Percentiles rank a stretch among this genome's conserved stretches.
Evolutionary conservation across 23 red algal genomes (phyloP).

Genomic region (Chondrus crispus): DNA sequence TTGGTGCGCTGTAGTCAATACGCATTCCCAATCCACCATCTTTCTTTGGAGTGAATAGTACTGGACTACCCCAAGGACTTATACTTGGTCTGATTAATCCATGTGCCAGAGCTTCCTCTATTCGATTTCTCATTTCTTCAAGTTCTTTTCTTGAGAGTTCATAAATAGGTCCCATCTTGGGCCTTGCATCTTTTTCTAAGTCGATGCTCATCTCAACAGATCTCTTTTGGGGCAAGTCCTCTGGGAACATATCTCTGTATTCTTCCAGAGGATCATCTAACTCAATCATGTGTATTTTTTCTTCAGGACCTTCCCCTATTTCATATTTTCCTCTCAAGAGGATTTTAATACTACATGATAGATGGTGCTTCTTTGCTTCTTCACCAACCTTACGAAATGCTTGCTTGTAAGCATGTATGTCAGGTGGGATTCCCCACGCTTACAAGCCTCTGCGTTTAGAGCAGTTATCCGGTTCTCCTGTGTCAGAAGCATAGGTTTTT

Average conservation of each 20-base stretch:
- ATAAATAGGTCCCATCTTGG: not conserved
- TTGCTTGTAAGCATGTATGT: not conserved
- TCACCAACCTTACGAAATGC: not conserved
- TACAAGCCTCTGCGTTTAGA: conserved; percentile 26
- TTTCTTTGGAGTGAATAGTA: not conserved
- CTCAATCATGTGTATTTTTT: not conserved
- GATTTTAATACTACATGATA: not conserved
- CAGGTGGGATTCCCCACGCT: not conserved
- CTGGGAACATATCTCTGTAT: not conserved
- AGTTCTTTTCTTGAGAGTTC: not conserved
- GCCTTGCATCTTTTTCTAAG: not conserved
- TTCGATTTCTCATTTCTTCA: conserved; percentile 10
- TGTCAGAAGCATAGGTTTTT: not conserved
- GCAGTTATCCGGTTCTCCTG: not conserved
- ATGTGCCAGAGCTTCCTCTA: not conserved
- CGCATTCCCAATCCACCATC: not conserved
- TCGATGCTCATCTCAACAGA: not conserved
- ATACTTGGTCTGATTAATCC: conserved; percentile 27
- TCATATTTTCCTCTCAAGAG: not conserved
- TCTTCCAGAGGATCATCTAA: conserved; percentile 1
- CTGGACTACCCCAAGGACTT: conserved; percentile 14
- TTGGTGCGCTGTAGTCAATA: conserved; percentile 1
- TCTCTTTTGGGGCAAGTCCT: not conserved
- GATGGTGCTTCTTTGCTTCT: conserved; percentile 1
- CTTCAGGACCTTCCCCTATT: not conserved